Base-by-base conservation (phyloP, 495 filamentous ascomycete species). In the Xylaria intraflava region DNA sequence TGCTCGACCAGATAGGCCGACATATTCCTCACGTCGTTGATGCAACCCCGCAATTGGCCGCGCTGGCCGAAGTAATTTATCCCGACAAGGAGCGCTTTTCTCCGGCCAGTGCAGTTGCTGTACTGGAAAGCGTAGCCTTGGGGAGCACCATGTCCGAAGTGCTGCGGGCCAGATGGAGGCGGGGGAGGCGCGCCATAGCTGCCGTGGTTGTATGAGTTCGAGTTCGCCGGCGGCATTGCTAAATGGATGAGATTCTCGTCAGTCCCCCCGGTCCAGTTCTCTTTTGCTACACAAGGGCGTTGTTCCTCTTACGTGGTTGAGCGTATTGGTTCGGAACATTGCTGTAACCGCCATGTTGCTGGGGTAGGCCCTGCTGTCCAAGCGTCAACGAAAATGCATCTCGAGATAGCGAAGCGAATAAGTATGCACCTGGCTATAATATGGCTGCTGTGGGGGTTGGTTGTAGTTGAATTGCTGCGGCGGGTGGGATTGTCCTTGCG, bases 1-100 rank as follows among this genome's bases (percentile, higher is more conserved):
- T 88, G 84, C 62, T 91, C 83, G 64, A 92, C 88, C 45, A 98
- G 77, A 62, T 95, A 98, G 48, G 78, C 76, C 22, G 89, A 94
- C 93, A 98, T 94, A 67, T 97, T 97, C 73, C 91, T 88, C 36
- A 96, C 94, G 67, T 98, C 93, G 67, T 97, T 97, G 75, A 97
- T 97, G 67, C 93, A 98, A 46, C 93, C 93, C 44, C 90, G 72
- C 39, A 98, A 75, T 74, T 97, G 89, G 49, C 91, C 92, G 49
- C 86, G 82, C 67, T 97, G 93, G 40, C 85, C 82, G 60, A 96
- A 96, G 70, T 98, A 98, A 72, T 98, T 98, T 76, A 97, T 96
- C 35, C 93, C 93, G 55, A 98, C 95, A 55, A 98, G 71, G 29
- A 98, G 74, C 20, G 93, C 93, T 79, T 96, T 98, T 63, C 90